Conservation (phyloP, 768 basidiomycete species). For the Tulasnella calospora region DNA sequence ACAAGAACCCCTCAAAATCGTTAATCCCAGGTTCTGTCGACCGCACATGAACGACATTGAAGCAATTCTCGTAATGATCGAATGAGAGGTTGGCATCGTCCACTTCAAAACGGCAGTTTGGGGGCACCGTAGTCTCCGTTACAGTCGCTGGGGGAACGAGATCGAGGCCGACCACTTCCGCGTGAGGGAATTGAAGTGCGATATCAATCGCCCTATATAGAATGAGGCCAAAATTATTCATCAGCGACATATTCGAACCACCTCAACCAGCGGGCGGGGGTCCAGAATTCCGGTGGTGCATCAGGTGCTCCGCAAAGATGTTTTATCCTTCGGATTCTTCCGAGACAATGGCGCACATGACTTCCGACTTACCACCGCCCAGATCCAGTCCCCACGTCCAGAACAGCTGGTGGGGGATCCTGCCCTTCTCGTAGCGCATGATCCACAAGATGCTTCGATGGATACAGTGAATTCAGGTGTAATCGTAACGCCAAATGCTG, state of each 20-base stretch:
- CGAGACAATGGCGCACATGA: neutral
- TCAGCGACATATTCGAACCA: neutral
- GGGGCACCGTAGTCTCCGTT: neutral
- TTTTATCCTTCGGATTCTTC: neutral
- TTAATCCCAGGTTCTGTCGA: conserved; percentile 23
- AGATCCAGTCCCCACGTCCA: conserved; percentile 24
- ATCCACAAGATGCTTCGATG: conserved; percentile 7
- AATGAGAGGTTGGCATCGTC: conserved; percentile 25
- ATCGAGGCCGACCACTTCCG: conserved; percentile 28
- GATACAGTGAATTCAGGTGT: conserved; percentile 15
- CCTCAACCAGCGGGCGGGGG: neutral
- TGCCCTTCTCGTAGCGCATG: conserved; percentile 6
- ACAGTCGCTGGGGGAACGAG: conserved; percentile 17
- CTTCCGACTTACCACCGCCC: conserved; percentile 18
- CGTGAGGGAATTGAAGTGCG: conserved; percentile 26
- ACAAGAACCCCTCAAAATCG: conserved; percentile 25
- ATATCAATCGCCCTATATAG: conserved; percentile 26
- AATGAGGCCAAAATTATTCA: neutral
- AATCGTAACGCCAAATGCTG: conserved; percentile 17
- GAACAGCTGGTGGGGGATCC: neutral
- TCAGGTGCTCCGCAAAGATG: neutral
- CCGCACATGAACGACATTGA: conserved; percentile 28
- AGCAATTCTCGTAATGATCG: conserved; percentile 20
- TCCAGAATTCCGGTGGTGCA: neutral
- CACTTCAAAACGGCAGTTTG: conserved; percentile 22